Evolutionary conservation across 2,329 filamentous ascomycete species (phyloP).

Genomic region (Colletotrichum filicis): DNA sequence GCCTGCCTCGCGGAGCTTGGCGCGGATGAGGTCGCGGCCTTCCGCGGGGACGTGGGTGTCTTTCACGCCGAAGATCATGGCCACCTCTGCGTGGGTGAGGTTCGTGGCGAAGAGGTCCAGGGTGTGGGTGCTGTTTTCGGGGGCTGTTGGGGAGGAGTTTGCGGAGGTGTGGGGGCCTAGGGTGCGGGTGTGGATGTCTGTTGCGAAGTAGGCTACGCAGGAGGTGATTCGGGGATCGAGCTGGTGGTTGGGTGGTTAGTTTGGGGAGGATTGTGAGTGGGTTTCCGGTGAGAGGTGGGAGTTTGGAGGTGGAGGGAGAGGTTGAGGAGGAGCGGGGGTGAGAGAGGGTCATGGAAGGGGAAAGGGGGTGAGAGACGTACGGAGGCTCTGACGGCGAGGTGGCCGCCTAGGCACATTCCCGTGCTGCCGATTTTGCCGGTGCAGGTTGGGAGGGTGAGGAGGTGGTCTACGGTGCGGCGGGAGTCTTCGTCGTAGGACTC

Average conservation of each 20-base stretch:
- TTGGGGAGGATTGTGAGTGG: not conserved
- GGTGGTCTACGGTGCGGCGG: conserved; percentile 72
- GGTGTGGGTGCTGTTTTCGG: conserved; percentile 59
- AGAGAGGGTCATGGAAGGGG: not conserved
- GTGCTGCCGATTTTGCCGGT: conserved; percentile 82
- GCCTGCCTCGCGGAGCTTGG: conserved; percentile 81
- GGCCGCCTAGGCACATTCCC: conserved; percentile 94
- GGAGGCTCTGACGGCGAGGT: conserved; percentile 74
- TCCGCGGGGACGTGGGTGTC: conserved; percentile 89
- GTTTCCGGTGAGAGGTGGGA: not conserved
- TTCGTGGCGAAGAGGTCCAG: conserved; percentile 64
- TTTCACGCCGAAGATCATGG: conserved; percentile 92
- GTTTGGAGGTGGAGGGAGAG: not conserved
- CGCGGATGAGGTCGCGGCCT: conserved; percentile 85
- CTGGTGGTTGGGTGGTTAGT: conserved; percentile 39
- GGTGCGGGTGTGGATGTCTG: conserved; percentile 84
- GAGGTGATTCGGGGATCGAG: conserved; percentile 82
- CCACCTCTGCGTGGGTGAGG: conserved; percentile 81
- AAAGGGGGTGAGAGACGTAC: conserved; percentile 48
- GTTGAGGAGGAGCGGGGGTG: not conserved
- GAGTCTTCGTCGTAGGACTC: conserved; percentile 88
- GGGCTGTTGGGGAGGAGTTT: conserved; percentile 55
- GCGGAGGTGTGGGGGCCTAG: conserved; percentile 70
- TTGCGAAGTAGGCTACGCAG: conserved; percentile 90
- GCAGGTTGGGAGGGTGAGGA: conserved; percentile 80